Evolutionary conservation across 2,329 filamentous ascomycete genomes (phyloP), one percentile per base, ranked within the genome.

Genomic region (Aspergillus sp.): DNA sequence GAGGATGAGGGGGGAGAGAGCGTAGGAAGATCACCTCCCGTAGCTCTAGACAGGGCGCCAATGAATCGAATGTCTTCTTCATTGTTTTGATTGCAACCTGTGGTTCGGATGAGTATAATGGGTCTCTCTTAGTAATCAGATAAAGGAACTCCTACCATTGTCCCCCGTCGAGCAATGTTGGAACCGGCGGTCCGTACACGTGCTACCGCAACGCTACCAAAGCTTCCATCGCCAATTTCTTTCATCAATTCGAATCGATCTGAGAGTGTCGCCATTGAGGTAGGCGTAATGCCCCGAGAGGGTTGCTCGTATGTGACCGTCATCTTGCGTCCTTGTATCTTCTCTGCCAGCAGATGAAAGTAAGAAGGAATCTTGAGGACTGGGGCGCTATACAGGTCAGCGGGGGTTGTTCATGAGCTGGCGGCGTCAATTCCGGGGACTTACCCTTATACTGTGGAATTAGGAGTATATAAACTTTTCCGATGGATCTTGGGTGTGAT

Each of bases 11-110:
- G 2, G 95, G 95, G 15, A 99, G 81, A 11, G 92, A 93, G 70
- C 91, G 88, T 47, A 99, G 81, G 77, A 99, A 99, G 73, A 99
- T 95, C 64, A 99, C 95, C 76, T 99, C 95, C 61, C 95, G 89
- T 54, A 99, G 85, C 76, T 99, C 95, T 63, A 97, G 79, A 74
- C 95, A 99, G 52, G 92, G 90, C 15, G 85, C 80, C 71, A 97
- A 92, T 2, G 91, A 96, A 68, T 98, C 93, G 69, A 98, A 99
- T 0, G 90, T 93, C 85, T 99, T 99, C 84, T 99, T 99, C 95
- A 99, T 99, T 6, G 95, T 98, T 79, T 99, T 99, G 79, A 99
- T 97, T 44, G 95, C 95, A 69, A 99, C 90, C 95, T 98, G 59
- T 50, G 60, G 33, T 24, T 33, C 19, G 23, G 24, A 41, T 55